Conservation (phyloP, 2,329 filamentous ascomycete genomes). For the Cordyceps fumosorosea region DNA sequence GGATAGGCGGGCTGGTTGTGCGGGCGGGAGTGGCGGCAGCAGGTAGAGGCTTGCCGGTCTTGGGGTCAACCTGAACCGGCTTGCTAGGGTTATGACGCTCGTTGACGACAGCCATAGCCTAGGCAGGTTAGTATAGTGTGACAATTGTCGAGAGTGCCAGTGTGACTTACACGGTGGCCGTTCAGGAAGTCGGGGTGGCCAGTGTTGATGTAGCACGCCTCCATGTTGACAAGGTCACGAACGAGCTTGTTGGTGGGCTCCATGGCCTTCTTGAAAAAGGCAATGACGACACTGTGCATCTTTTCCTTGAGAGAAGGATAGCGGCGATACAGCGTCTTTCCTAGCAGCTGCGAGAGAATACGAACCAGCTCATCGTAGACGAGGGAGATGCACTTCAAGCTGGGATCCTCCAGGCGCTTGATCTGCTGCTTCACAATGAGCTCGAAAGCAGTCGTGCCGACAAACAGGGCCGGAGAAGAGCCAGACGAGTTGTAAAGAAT, state of each 20-base stretch:
- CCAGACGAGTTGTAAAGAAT: constrained; percentile 99
- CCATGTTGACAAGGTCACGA: constrained; percentile 87
- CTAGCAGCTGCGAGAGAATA: constrained; percentile 82
- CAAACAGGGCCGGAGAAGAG: constrained; percentile 91
- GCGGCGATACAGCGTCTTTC: constrained; percentile 82
- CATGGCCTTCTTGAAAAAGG: constrained; percentile 98
- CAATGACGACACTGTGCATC: constrained; percentile 85
- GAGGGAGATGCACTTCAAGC: constrained; percentile 91
- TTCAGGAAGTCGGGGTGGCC: constrained; percentile 97
- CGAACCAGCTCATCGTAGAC: constrained; percentile 97
- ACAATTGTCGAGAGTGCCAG: constrained; percentile 14
- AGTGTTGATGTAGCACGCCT: constrained; percentile 96
- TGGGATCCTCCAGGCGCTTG: constrained; percentile 90
- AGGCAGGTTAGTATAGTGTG: constrained; percentile 16
- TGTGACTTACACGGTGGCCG: constrained; percentile 67
- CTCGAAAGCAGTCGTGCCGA: constrained; percentile 97
- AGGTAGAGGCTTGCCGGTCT: constrained; percentile 91
- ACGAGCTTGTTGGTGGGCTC: constrained; percentile 98
- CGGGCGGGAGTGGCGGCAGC: constrained; percentile 57
- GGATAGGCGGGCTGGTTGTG: constrained; percentile 66
- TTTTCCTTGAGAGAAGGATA: constrained; percentile 97
- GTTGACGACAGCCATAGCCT: constrained; percentile 96
- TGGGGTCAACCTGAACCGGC: constrained; percentile 93
- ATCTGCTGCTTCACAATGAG: constrained; percentile 98
- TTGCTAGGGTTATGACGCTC: constrained; percentile 77